Percentiles rank a stretch among this genome's conserved stretches.
Conservation (phyloP, 2,329 filamentous ascomycete genomes). For the Fusarium piperis region DNA sequence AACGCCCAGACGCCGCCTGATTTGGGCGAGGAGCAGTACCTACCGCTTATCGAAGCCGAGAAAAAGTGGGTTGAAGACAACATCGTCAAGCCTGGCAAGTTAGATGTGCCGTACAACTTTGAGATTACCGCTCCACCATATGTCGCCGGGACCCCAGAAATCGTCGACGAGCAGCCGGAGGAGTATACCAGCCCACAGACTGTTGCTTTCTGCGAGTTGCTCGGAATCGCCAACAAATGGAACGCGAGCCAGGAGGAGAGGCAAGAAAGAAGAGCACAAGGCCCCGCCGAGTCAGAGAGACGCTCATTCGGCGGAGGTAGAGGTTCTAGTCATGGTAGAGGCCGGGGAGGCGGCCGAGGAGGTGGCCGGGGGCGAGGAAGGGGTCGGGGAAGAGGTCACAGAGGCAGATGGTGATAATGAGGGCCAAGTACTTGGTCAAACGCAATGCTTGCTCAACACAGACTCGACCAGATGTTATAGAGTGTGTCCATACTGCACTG, state of each 20-base stretch:
- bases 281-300: slow-evolving; percentile 59
- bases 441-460: neutral
- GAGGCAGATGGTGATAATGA: slow-evolving; percentile 33
- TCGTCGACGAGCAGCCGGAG: slow-evolving; percentile 69
- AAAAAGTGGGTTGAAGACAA: slow-evolving; percentile 84
- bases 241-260: slow-evolving; percentile 78
- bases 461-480: neutral
- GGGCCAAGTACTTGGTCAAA: neutral
- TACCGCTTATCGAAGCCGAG: slow-evolving; percentile 73
- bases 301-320: slow-evolving; percentile 50
- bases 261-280: slow-evolving; percentile 63
- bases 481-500: neutral
- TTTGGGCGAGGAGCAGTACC: slow-evolving; percentile 75
- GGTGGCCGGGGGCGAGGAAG: slow-evolving; percentile 42
- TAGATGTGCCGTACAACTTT: slow-evolving; percentile 84
- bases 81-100: slow-evolving; percentile 68
- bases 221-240: slow-evolving; percentile 81
- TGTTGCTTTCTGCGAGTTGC: slow-evolving; percentile 77
- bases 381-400: slow-evolving; percentile 37
- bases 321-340: slow-evolving; percentile 48
- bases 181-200: slow-evolving; percentile 94
- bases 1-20: slow-evolving; percentile 64
- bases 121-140: slow-evolving; percentile 78
- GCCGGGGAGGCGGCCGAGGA: slow-evolving; percentile 50
- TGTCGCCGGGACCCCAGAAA: slow-evolving; percentile 64